Evolutionary conservation across 306 rosid species (phyloP).

Genomic region (Senna siamea): DNA sequence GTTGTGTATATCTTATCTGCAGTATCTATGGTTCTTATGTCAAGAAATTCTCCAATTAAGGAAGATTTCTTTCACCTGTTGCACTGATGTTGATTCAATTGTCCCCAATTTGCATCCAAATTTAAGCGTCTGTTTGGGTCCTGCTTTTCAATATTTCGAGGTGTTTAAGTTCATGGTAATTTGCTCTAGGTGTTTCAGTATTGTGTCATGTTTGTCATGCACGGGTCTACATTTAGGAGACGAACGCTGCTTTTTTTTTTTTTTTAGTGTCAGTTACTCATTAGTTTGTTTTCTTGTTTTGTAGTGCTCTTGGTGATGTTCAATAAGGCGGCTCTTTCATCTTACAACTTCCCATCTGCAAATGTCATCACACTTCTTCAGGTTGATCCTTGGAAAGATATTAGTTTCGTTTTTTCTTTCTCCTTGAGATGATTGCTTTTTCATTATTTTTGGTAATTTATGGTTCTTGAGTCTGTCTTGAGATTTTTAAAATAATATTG

Average conservation of each 20-base stretch:
- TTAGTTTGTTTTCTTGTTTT: constrained; percentile 23
- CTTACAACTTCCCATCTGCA: constrained; percentile 70
- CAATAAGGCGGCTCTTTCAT: constrained; percentile 87
- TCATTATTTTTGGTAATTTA: background rate
- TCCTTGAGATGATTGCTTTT: background rate
- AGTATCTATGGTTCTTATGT: background rate
- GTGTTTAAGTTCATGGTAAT: background rate
- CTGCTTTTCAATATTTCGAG: background rate
- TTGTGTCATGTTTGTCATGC: background rate
- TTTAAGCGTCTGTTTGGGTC: background rate
- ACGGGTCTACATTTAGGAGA: background rate
- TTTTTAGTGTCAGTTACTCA: background rate
- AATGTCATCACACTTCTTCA: constrained; percentile 83
- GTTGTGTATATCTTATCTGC: background rate
- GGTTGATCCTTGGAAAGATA: constrained; percentile 47
- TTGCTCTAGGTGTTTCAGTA: background rate
- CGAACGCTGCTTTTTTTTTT: background rate
- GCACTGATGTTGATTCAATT: background rate
- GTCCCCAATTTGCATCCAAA: background rate
- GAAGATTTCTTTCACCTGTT: background rate
- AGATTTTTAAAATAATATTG: background rate
- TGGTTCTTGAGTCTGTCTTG: background rate
- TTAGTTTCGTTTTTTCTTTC: background rate
- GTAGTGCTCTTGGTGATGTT: constrained; percentile 80
- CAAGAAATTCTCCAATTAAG: constrained; percentile 5